phyloP scores from a whole-genome alignment of 2,329 filamentous ascomycete genomes.

The Talaromyces sp. region DNA sequence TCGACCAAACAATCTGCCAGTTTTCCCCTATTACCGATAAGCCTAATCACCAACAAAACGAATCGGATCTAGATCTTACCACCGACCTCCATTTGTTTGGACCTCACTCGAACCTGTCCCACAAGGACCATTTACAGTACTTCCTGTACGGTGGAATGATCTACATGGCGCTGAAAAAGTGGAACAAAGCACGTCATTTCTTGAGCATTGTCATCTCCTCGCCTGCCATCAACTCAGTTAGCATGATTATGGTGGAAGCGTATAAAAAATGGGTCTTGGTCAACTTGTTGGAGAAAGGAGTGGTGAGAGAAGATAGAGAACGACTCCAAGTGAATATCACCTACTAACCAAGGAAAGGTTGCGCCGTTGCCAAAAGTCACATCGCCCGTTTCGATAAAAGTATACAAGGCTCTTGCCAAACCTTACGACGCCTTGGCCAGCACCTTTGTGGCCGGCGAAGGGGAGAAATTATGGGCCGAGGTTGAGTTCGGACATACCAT shows the following conservation, averaged over 20 bases:
- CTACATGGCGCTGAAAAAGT: slow-evolving; percentile 56
- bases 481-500: slow-evolving; percentile 52
- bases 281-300: slow-evolving; percentile 65
- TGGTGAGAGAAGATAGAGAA: slow-evolving; percentile 32
- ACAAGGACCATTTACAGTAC: slow-evolving; percentile 53
- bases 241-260: slow-evolving; percentile 76
- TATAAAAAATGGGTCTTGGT: slow-evolving; percentile 89
- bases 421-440: slow-evolving; percentile 66
- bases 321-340: slow-evolving; percentile 5
- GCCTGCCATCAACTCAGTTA: slow-evolving; percentile 58
- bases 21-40: slow-evolving; percentile 28
- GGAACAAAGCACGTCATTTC: slow-evolving; percentile 56
- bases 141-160: slow-evolving; percentile 60
- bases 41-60: slow-evolving; percentile 23
- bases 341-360: slow-evolving; percentile 3
- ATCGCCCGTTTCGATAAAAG: slow-evolving; percentile 47
- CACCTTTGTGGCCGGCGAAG: slow-evolving; percentile 58
- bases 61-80: slow-evolving; percentile 24
- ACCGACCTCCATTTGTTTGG: slow-evolving; percentile 25
- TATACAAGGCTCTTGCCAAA: slow-evolving; percentile 55
- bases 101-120: slow-evolving; percentile 31
- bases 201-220: slow-evolving; percentile 62
- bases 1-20: slow-evolving; percentile 37
- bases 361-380: slow-evolving; percentile 52
- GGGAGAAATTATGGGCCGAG: slow-evolving; percentile 58